Conservation (phyloP, 768 basidiomycete species). For the Phylloporus scabripes region DNA sequence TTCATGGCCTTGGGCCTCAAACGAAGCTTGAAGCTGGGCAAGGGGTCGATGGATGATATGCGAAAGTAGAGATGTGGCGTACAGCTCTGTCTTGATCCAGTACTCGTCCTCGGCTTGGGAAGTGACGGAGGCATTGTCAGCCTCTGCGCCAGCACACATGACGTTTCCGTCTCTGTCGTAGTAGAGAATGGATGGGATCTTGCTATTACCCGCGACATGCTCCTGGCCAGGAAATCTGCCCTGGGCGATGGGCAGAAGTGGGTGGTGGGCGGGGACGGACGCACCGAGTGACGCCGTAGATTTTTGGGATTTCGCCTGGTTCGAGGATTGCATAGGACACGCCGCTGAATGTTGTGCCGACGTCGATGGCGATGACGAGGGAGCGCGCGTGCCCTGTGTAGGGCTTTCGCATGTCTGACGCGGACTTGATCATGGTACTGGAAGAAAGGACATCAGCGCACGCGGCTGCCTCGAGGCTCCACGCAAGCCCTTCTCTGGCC, state of each 20-base stretch:
- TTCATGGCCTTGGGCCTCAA: conserved; percentile 73
- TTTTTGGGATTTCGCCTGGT: conserved; percentile 76
- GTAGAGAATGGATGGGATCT: conserved; percentile 75
- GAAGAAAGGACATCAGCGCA: conserved; percentile 5
- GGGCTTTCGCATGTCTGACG: conserved; percentile 66
- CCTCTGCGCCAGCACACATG: conserved; percentile 73
- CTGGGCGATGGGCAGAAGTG: conserved; percentile 13
- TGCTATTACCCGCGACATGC: conserved; percentile 79
- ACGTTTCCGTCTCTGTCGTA: conserved; percentile 63
- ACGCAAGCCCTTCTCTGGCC: conserved; percentile 15
- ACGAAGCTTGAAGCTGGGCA: conserved; percentile 68
- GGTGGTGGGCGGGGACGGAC: conserved; percentile 7
- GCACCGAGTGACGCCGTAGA: conserved; percentile 74
- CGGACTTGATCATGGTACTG: conserved; percentile 41
- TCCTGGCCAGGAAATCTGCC: conserved; percentile 77
- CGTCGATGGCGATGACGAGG: conserved; percentile 73
- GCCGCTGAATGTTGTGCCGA: conserved; percentile 80
- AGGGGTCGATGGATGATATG: neutral
- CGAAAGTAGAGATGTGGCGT: conserved; percentile 24
- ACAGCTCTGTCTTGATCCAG: conserved; percentile 77
- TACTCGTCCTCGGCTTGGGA: conserved; percentile 71
- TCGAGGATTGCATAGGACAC: conserved; percentile 82
- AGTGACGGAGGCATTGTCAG: conserved; percentile 51
- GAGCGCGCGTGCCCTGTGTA: conserved; percentile 59
- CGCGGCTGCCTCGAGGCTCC: conserved; percentile 18